A percentile compares a stretch with the other conserved stretches of the same genome.
Evolutionary conservation across 768 basidiomycete species (phyloP).

Genomic region (Boletus rubroflammeus): DNA sequence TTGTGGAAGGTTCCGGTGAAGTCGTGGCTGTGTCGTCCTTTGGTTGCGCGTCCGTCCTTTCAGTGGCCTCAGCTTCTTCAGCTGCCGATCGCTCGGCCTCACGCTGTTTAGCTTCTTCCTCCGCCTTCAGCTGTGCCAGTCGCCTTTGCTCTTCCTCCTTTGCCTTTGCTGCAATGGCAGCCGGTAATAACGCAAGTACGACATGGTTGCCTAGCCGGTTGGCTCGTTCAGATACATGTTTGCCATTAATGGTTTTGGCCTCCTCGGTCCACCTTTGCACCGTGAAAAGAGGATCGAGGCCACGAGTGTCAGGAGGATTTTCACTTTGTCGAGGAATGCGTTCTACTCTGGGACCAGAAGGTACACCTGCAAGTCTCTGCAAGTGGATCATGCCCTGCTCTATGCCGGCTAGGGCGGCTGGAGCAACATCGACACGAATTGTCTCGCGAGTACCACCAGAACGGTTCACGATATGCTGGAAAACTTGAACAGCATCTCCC

Average conservation of each 20-base stretch:
- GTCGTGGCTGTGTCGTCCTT: constrained; percentile 14
- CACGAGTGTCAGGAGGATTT: constrained; percentile 40
- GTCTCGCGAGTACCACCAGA: constrained; percentile 56
- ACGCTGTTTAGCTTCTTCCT: constrained; percentile 43
- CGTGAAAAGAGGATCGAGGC: constrained; percentile 77
- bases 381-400: constrained; percentile 50
- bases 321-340: constrained; percentile 45
- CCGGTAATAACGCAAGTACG: constrained; percentile 70
- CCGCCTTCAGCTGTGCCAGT: constrained; percentile 53
- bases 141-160: constrained; percentile 37
- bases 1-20: constrained; percentile 7
- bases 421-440: constrained; percentile 74
- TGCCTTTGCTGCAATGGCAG: constrained; percentile 59
- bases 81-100: constrained; percentile 31
- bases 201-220: constrained; percentile 69
- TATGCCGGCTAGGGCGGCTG: constrained; percentile 57
- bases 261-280: constrained; percentile 89
- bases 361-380: constrained; percentile 44
- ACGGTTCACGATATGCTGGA: constrained; percentile 76
- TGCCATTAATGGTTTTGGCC: constrained; percentile 74
- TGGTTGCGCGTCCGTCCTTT: constrained; percentile 17
- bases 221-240: constrained; percentile 64
- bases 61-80: constrained; percentile 34
- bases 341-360: constrained; percentile 62
- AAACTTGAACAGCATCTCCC: constrained; percentile 73